A percentile compares a stretch with the other conserved stretches of the same genome.
Conservation (phyloP, 2,329 filamentous ascomycete genomes). For the Sporothrix pseudoabietina region DNA sequence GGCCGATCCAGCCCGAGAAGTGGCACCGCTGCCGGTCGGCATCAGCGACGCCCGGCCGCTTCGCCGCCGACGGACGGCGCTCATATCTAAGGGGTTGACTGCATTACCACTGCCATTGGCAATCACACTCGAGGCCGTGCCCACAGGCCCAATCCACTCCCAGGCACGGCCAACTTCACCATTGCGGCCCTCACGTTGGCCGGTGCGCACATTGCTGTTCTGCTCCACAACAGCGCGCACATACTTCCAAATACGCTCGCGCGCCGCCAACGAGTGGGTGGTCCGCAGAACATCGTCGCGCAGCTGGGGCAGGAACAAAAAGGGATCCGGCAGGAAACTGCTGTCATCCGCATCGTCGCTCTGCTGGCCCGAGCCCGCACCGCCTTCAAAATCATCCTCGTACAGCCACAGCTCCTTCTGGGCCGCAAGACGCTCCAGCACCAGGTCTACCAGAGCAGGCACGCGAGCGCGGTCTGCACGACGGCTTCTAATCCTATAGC, state of each 20-base stretch:
- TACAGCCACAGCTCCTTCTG: slow-evolving; percentile 78
- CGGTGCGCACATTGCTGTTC: slow-evolving; percentile 85
- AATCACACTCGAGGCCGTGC: slow-evolving; percentile 42
- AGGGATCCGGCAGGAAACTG: slow-evolving; percentile 61
- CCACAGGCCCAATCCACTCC: slow-evolving; percentile 68
- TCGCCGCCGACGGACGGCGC: slow-evolving; percentile 48
- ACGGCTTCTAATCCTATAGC: slow-evolving; percentile 63
- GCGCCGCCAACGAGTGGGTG: slow-evolving; percentile 73
- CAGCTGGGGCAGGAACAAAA: slow-evolving; percentile 84
- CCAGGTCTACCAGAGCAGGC: slow-evolving; percentile 81
- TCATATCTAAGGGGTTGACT: slow-evolving; percentile 22
- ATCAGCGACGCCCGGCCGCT: slow-evolving; percentile 56
- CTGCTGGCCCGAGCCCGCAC: neutral
- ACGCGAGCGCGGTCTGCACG: slow-evolving; percentile 70
- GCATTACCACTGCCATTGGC: slow-evolving; percentile 38
- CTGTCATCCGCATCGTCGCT: slow-evolving; percentile 56
- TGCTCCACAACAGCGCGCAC: slow-evolving; percentile 85
- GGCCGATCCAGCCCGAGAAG: slow-evolving; percentile 44
- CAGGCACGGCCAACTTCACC: slow-evolving; percentile 68
- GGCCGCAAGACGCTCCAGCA: slow-evolving; percentile 75
- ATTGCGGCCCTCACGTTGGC: slow-evolving; percentile 67
- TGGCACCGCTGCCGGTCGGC: slow-evolving; percentile 43
- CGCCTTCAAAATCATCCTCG: slow-evolving; percentile 42
- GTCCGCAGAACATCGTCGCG: slow-evolving; percentile 86
- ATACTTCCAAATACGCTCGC: slow-evolving; percentile 80